Evolutionary conservation across 2,329 filamentous ascomycete genomes (phyloP).

Genomic region (Monosporascus ibericus): DNA sequence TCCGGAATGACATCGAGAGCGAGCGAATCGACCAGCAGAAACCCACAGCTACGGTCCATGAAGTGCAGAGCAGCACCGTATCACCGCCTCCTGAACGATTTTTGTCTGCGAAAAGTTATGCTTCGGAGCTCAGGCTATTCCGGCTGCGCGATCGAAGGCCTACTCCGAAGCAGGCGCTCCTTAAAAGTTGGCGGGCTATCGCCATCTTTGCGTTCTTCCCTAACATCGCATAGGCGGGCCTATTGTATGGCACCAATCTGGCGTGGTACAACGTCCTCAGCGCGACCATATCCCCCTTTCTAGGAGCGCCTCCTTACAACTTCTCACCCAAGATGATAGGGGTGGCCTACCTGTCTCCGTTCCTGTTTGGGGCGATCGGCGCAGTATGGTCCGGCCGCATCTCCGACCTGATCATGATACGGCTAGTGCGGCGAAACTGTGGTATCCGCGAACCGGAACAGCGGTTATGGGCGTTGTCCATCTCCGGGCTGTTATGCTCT

Average conservation of each 20-base stretch:
- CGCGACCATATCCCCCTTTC: conserved; percentile 35
- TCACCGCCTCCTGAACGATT: background rate
- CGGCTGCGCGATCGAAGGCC: background rate
- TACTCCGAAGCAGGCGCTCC: background rate
- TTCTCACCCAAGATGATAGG: conserved; percentile 34
- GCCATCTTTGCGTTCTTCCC: conserved; percentile 25
- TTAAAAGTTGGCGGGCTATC: conserved; percentile 29
- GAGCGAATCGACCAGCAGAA: conserved; percentile 7
- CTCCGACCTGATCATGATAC: conserved; percentile 32
- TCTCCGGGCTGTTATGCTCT: conserved; percentile 19
- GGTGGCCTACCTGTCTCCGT: conserved; percentile 30
- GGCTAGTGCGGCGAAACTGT: conserved; percentile 31
- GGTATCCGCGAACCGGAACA: conserved; percentile 37
- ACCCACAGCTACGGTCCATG: conserved; percentile 3
- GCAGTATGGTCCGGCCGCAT: conserved; percentile 24
- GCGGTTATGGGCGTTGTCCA: conserved; percentile 32
- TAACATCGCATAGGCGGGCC: conserved; percentile 23
- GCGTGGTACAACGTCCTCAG: conserved; percentile 39
- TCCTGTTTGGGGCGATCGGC: conserved; percentile 27
- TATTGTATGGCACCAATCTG: conserved; percentile 36
- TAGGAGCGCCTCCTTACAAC: conserved; percentile 31
- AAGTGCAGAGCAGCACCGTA: conserved; percentile 2
- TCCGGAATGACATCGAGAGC: conserved; percentile 24
- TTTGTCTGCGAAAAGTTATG: background rate
- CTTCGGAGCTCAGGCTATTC: background rate